Base-by-base conservation (phyloP, 495 filamentous ascomycete genomes). In the Neurospora sp. region DNA sequence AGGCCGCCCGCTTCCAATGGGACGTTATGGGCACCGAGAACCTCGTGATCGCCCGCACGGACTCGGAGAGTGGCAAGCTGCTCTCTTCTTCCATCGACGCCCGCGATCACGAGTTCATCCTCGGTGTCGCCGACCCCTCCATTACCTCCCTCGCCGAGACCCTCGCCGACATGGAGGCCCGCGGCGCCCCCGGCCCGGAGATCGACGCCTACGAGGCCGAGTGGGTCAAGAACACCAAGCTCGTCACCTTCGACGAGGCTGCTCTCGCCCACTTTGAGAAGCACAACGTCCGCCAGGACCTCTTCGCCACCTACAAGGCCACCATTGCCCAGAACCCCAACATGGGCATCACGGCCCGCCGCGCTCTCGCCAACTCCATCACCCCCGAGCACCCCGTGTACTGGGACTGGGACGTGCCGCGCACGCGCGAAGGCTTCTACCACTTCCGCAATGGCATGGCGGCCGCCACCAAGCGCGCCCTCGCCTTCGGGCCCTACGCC, bases 21-120 rank as follows among this genome's bases (percentile, higher is more conserved):
- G 96, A 99, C 77, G 86, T 97, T 48, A 97, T 99, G 95, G 96
- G 95, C 69, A 89, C 88, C 37, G 96, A 99, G 81, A 98, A 95
- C 79, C 85, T 98, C 22, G 87, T 98, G 35, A 97, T 99, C 76
- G 96, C 96, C 6, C 90, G 96, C 27, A 98, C 96, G 16, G 96
- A 99, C 81, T 94, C 93, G 0, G 96, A 99, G 80, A 95, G 92
- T 79, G 96, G 96, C 46, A 93, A 89, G 77, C 86, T 99, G 14
- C 88, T 99, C 71, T 95, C 91, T 74, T 96, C 92, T 72, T 92
- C 94, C 1, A 91, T 99, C 75, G 96, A 99, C 80, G 89, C 92
- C 4, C 91, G 96, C 53, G 96, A 99, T 78, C 96, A 99, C 80
- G 94, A 98, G 80, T 98, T 93, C 85, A 97, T 99, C 75, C 89